phyloP scores from a whole-genome alignment of 2,329 filamentous ascomycete species.

The Pseudogymnoascus verrucosus region DNA sequence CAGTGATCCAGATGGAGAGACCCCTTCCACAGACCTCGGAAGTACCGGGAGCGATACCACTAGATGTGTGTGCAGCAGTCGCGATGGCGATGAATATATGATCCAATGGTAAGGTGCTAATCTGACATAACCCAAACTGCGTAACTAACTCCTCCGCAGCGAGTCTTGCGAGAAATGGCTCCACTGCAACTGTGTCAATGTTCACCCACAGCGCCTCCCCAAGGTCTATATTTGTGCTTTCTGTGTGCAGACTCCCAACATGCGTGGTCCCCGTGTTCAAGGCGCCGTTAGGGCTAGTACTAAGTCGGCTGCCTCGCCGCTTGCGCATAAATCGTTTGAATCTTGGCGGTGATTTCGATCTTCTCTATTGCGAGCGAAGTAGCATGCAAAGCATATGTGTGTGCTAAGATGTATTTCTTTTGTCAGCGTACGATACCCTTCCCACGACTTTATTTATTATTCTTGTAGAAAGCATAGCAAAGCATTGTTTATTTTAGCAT shows the following conservation, averaged over 20 bases:
- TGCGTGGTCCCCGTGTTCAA: constrained; percentile 40
- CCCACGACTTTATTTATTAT: constrained; percentile 2
- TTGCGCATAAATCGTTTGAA: constrained; percentile 37
- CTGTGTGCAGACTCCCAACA: constrained; percentile 52
- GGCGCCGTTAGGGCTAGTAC: constrained; percentile 25
- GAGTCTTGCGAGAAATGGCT: constrained; percentile 59
- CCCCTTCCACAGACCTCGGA: constrained; percentile 33
- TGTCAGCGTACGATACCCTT: constrained; percentile 8
- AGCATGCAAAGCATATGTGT: background rate
- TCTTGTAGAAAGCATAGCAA: constrained; percentile 5
- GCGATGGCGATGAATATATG: constrained; percentile 45
- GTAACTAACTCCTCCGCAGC: constrained; percentile 31
- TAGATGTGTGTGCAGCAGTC: constrained; percentile 46
- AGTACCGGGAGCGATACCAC: constrained; percentile 31
- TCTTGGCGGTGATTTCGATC: constrained; percentile 32
- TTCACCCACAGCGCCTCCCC: constrained; percentile 47
- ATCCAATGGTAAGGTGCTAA: constrained; percentile 50
- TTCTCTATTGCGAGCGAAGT: background rate
- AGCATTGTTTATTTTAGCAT: constrained; percentile 1
- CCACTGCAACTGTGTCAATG: constrained; percentile 55
- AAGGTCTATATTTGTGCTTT: constrained; percentile 57
- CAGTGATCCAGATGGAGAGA: constrained; percentile 41
- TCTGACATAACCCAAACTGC: background rate
- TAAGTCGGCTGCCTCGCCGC: constrained; percentile 30
- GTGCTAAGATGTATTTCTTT: background rate